Evolutionary conservation across 75 land plant genomes (phyloP).

Genomic region (Selaginella tamariscina): DNA sequence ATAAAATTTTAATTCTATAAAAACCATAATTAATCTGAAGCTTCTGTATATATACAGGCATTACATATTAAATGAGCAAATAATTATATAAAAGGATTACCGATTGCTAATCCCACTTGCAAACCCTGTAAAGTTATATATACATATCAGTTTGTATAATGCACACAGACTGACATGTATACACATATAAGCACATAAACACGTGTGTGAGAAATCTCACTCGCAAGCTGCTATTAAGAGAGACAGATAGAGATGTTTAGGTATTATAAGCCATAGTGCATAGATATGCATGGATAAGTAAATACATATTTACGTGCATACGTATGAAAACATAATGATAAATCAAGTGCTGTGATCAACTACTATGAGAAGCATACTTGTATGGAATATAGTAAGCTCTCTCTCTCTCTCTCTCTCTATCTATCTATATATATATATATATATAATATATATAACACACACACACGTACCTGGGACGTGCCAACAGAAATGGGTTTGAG

Average conservation of each 20-base stretch:
- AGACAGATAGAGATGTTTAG: no score
- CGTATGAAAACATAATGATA: not conserved
- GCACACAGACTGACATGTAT: no score
- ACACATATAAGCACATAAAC: not conserved
- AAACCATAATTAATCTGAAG: slow-evolving; percentile 9
- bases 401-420: no score
- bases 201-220: no score
- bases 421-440: no score
- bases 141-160: no score
- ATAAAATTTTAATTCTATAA: not conserved
- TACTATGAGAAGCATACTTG: not conserved
- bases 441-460: not conserved
- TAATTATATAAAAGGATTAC: slow-evolving; percentile 22
- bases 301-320: not conserved
- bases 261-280: no score
- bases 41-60: no score
- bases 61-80: not conserved
- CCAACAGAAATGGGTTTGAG: slow-evolving; percentile 23
- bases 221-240: no score
- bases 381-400: not conserved
- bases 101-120: slow-evolving; percentile 16
- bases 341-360: not conserved
- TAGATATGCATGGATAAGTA: not conserved
- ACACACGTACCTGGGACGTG: slow-evolving; percentile 23
- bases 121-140: not conserved